These are phyloP conservation scores for Aspergillus quadricinctus DNA, from an alignment of 2,329 filamentous ascomycete genomes.

Conservation along the genomic window DNA sequence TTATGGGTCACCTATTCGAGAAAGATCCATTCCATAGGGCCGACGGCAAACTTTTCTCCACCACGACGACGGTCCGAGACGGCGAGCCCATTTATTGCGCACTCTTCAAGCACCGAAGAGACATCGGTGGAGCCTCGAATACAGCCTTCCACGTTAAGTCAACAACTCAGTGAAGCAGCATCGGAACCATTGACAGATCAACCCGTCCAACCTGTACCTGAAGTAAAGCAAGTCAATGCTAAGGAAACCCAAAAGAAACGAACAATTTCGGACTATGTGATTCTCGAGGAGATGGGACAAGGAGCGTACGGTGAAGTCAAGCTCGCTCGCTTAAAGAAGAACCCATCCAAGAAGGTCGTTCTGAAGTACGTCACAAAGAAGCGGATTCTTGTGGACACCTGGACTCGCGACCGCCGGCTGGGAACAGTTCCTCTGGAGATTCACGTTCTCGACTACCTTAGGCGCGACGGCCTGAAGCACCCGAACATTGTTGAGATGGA, in stretches of 20 bases:
- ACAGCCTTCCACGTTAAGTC: constrained; percentile 46
- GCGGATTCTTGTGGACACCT: constrained; percentile 94
- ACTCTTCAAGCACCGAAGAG: constrained; percentile 20
- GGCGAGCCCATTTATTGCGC: constrained; percentile 66
- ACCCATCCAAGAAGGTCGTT: constrained; percentile 74
- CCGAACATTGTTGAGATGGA: constrained; percentile 66
- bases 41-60: constrained; percentile 52
- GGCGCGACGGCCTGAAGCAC: constrained; percentile 63
- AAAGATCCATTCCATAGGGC: constrained; percentile 74
- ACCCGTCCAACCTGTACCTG: constrained; percentile 34
- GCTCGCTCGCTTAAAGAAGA: constrained; percentile 78
- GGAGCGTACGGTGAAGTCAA: constrained; percentile 98
- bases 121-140: constrained; percentile 32
- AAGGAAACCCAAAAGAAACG: constrained; percentile 59
- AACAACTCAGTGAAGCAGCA: constrained; percentile 49
- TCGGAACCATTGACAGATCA: constrained; percentile 42
- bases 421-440: constrained; percentile 96
- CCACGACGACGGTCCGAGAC: constrained; percentile 59
- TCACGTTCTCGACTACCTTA: constrained; percentile 89
- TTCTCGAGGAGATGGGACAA: constrained; percentile 97
- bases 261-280: constrained; percentile 81
- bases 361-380: constrained; percentile 97
- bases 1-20: constrained; percentile 97
- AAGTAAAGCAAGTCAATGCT: constrained; percentile 20
- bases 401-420: constrained; percentile 88